Evolutionary conservation across 1,284 basidiomycete species (phyloP), one percentile per base, ranked within the genome.

Genomic region (Rhizopogon parksii): DNA sequence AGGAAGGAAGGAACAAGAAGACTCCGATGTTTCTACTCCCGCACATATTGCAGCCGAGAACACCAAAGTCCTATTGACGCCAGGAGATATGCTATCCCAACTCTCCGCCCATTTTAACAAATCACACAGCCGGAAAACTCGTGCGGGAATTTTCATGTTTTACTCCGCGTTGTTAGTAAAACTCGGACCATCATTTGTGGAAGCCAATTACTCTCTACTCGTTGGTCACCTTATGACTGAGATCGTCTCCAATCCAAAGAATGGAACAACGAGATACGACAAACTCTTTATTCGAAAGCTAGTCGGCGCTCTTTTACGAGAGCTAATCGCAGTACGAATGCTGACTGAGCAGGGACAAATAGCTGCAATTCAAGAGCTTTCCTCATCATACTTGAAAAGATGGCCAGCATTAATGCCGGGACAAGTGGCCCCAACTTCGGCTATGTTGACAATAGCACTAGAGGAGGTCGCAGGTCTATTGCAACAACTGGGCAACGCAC

Each of bases 401-500:
- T 99, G 93, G 92, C 93, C 93, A 0, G 85, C 91, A 0, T 79
- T 95, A 64, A 86, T 96, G 78, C 93, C 92, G 2, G 91, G 91
- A 4, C 84, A 91, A 56, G 73, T 73, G 19, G 79, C 87, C 0
- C 91, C 93, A 0, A 75, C 72, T 50, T 81, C 91, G 19, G 69
- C 82, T 1, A 80, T 90, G 1, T 73, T 98, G 8, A 78, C 85
- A 1, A 76, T 95, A 17, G 85, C 84, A 1, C 74, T 99, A 11
- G 77, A 85, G 46, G 95, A 97, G 67, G 82, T 92, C 15, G 84
- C 91, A 0, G 91, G 88, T 2, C 70, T 99, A 3, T 69, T 99
- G 2, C 85, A 87, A 47, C 91, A 95, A 62, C 78, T 99, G 7
- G 95, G 95, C 0, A 97, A 94, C 63, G 88, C 92, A 0, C 92